Conservation (phyloP, 352 stramenopile species). For the Globisporangium okanoganense region DNA sequence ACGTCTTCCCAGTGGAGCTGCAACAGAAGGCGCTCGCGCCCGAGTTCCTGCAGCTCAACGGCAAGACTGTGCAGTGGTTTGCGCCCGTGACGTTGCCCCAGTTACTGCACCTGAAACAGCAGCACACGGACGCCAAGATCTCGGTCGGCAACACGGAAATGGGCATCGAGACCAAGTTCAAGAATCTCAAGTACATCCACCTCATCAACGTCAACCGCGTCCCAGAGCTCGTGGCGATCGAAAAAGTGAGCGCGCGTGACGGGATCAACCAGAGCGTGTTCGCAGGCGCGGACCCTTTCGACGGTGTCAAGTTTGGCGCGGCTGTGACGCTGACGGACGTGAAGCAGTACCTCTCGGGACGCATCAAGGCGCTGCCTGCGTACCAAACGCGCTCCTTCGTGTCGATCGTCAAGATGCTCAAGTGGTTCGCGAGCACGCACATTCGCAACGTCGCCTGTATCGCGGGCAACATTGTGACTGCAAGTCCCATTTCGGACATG, state of each 20-base stretch:
- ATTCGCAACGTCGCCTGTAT: conserved; percentile 97
- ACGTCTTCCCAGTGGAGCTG: conserved; percentile 57
- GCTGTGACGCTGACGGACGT: conserved; percentile 74
- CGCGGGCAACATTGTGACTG: conserved; percentile 95
- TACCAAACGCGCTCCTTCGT: conserved; percentile 51
- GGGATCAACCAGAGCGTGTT: conserved; percentile 48
- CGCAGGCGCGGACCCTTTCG: conserved; percentile 33
- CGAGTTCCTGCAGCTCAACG: conserved; percentile 64
- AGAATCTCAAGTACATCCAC: conserved; percentile 74
- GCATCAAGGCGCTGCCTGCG: conserved; percentile 27
- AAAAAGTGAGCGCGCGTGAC: conserved; percentile 31
- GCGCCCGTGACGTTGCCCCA: conserved; percentile 88
- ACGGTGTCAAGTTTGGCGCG: conserved; percentile 77
- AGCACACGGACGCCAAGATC: conserved; percentile 87
- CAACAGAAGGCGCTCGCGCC: conserved; percentile 45
- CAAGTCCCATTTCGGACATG: conserved; percentile 97
- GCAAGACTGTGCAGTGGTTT: conserved; percentile 89
- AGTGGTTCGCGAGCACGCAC: conserved; percentile 97
- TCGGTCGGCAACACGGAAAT: conserved; percentile 97
- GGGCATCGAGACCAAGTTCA: conserved; percentile 95
- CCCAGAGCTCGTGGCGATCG: conserved; percentile 51
- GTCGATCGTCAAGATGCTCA: conserved; percentile 87
- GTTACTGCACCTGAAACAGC: conserved; percentile 84
- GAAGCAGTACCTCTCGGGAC: conserved; percentile 49
- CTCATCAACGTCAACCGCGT: conserved; percentile 72